These are phyloP conservation scores for Stevia rebaudiana DNA, from an alignment of 140 eudicot genomes.

Conservation along the genomic window DNA sequence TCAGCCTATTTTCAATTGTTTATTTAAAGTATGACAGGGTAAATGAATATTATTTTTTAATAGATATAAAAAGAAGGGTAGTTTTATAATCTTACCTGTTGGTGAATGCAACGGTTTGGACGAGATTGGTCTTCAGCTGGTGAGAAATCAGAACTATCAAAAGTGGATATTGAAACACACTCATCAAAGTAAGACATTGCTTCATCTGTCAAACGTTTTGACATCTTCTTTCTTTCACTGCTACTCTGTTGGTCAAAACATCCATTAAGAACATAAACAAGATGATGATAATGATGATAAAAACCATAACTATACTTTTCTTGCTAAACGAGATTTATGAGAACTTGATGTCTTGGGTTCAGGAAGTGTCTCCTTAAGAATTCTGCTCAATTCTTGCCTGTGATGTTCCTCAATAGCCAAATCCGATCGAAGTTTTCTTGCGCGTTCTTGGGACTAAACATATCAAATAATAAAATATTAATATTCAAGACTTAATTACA, in stretches of 20 bases:
- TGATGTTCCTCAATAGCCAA: constrained; percentile 87
- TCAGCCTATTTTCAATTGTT: background rate
- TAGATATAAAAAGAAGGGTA: background rate
- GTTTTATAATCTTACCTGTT: constrained; percentile 39
- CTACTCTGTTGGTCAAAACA: constrained; percentile 53
- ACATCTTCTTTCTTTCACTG: constrained; percentile 77
- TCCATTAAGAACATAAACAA: background rate
- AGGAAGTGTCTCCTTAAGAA: constrained; percentile 71
- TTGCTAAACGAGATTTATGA: constrained; percentile 53
- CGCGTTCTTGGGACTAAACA: constrained; percentile 80
- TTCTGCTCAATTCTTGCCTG: constrained; percentile 63
- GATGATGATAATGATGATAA: too few species aligned
- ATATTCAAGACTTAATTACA: too few species aligned
- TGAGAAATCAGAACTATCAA: constrained; percentile 95
- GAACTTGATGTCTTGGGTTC: constrained; percentile 54
- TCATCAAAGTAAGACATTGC: constrained; percentile 96
- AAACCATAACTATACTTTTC: constrained; percentile 75
- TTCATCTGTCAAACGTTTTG: constrained; percentile 82
- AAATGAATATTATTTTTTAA: background rate
- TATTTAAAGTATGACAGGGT: background rate
- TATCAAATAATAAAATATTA: background rate
- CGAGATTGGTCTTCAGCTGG: constrained; percentile 74
- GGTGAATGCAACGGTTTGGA: constrained; percentile 25
- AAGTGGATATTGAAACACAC: constrained; percentile 92
- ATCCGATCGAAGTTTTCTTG: constrained; percentile 82